Percentiles rank a stretch among this genome's conserved stretches.
Conservation (phyloP, 176 grass and related monocot genomes). For the Stipa capillata region DNA sequence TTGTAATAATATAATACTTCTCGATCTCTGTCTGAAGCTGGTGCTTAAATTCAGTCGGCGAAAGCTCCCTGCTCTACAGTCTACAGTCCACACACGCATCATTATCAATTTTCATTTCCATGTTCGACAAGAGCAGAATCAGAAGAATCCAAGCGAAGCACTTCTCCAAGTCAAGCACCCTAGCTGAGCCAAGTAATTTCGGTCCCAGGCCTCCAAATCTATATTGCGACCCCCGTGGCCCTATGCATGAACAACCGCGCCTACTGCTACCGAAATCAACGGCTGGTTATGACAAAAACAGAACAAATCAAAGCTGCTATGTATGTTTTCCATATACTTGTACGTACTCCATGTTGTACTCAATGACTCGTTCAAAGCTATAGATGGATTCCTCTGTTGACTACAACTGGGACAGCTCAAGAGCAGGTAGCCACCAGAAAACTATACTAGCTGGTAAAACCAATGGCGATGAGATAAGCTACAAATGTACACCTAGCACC, state of each 20-base stretch:
- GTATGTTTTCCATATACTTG: not conserved
- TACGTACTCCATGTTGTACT: not conserved
- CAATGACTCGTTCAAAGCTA: not conserved
- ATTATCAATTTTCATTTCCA: not conserved
- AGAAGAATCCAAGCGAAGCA: not conserved
- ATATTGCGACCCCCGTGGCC: not conserved
- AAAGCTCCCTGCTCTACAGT: not conserved
- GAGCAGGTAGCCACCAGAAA: not conserved
- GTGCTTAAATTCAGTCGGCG: not conserved
- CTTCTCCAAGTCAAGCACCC: not conserved
- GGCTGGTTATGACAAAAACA: not conserved
- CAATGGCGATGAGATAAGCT: not conserved
- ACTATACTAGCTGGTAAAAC: not conserved
- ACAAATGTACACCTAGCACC: not conserved
- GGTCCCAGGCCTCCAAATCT: not conserved
- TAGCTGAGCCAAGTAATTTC: not conserved
- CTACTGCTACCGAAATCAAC: not conserved
- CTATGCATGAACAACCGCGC: not conserved
- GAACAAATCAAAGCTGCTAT: not conserved
- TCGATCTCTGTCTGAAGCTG: too few relatives aligned
- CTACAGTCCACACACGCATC: not conserved
- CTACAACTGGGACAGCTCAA: constrained; percentile 1
- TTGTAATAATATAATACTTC: not conserved
- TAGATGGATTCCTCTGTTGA: not conserved
- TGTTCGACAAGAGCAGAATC: not conserved